Conservation (phyloP, 352 stramenopile genomes). For the Phytophthora foliorum region DNA sequence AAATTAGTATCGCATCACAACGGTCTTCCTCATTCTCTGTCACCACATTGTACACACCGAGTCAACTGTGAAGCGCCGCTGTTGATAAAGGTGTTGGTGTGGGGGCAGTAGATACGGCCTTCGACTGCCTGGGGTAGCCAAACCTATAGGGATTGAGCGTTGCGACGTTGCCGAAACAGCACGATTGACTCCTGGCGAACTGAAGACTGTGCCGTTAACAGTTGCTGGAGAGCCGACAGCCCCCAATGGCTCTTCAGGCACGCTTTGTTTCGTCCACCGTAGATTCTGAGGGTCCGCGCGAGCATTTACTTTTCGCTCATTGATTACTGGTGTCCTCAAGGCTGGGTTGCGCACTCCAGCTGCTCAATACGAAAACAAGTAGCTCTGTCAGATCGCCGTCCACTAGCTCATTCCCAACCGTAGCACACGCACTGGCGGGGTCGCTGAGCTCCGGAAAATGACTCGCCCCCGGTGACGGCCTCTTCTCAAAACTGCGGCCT, state of each 20-base stretch:
- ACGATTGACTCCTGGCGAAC: constrained; percentile 17
- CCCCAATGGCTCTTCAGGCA: constrained; percentile 36
- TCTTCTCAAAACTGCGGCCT: constrained; percentile 36
- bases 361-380: neutral
- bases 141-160: constrained; percentile 19
- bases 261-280: constrained; percentile 55
- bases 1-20: neutral
- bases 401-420: neutral
- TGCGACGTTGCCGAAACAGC: constrained; percentile 29
- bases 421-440: constrained; percentile 24
- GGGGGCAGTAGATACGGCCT: constrained; percentile 27
- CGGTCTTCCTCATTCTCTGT: neutral
- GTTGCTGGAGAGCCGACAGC: constrained; percentile 12
- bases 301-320: constrained; percentile 48
- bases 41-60: constrained; percentile 21
- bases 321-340: constrained; percentile 24
- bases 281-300: constrained; percentile 55
- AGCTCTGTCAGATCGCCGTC: constrained; percentile 3
- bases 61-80: constrained; percentile 26
- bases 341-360: constrained; percentile 22
- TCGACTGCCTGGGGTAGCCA: constrained; percentile 20
- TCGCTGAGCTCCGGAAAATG: constrained; percentile 72
- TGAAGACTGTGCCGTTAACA: constrained; percentile 15
- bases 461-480: constrained; percentile 16
- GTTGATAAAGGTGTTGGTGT: constrained; percentile 36